Evolutionary conservation across 2,329 filamentous ascomycete species (phyloP).

Genomic region (Fusarium sublunatum): DNA sequence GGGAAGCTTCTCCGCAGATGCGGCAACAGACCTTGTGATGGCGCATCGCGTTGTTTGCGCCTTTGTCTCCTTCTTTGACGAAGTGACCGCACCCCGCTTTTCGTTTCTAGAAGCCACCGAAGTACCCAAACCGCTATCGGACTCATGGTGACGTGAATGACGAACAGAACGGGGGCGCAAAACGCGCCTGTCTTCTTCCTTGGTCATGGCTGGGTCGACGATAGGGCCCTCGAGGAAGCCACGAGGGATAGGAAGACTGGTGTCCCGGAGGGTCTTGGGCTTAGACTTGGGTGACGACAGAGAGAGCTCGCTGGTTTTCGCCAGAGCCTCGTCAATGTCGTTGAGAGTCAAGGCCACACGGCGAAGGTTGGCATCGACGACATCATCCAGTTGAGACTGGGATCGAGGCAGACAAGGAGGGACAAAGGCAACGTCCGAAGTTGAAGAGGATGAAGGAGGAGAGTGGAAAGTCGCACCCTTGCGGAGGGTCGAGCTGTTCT

Average conservation of each 20-base stretch:
- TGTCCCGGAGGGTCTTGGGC: conserved; percentile 59
- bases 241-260: conserved; percentile 69
- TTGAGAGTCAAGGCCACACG: conserved; percentile 74
- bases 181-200: conserved; percentile 60
- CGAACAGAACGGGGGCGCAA: conserved; percentile 67
- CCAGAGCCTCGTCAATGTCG: conserved; percentile 72
- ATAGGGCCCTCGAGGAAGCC: conserved; percentile 69
- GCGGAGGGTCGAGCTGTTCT: conserved; percentile 62
- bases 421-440: conserved; percentile 56
- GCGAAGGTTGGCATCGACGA: conserved; percentile 75
- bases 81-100: conserved; percentile 57
- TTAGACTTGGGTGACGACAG: conserved; percentile 52
- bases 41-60: conserved; percentile 58
- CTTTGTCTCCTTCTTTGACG: conserved; percentile 55
- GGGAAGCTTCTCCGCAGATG: conserved; percentile 62
- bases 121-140: conserved; percentile 89
- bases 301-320: conserved; percentile 57
- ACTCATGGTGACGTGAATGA: conserved; percentile 74
- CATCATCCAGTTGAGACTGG: conserved; percentile 77
- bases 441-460: conserved; percentile 57
- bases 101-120: conserved; percentile 75
- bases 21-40: conserved; percentile 70
- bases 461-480: conserved; percentile 78
- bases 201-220: conserved; percentile 61
- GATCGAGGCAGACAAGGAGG: conserved; percentile 72